Conservation (phyloP, 352 stramenopile species). For the Phytopythium mirpurense region DNA sequence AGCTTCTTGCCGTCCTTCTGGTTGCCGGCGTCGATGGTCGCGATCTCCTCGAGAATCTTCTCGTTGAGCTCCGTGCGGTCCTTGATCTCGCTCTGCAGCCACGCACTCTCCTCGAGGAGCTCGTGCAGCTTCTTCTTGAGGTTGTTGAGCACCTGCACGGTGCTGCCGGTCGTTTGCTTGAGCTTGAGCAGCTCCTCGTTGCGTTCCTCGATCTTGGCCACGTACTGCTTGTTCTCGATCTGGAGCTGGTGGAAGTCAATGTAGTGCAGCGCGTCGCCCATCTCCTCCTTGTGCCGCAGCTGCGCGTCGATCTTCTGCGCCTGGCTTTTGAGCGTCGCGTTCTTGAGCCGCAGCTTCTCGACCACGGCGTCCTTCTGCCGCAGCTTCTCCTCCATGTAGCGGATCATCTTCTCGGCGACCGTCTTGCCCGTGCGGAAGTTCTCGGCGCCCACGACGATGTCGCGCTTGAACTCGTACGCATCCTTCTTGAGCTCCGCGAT, state of each 20-base stretch:
- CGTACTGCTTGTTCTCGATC: conserved; percentile 97
- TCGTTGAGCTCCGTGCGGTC: conserved; percentile 80
- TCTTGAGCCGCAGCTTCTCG: conserved; percentile 93
- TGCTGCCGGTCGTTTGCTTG: conserved; percentile 88
- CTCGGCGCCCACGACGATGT: conserved; percentile 92
- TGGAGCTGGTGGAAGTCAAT: conserved; percentile 96
- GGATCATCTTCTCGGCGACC: conserved; percentile 91
- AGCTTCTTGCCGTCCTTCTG: conserved; percentile 55
- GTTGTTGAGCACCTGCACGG: conserved; percentile 88
- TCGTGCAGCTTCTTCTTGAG: conserved; percentile 89
- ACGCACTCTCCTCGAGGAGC: conserved; percentile 77
- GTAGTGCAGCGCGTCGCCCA: conserved; percentile 94
- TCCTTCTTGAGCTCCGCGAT: conserved; percentile 95
- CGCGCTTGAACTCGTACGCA: conserved; percentile 94
- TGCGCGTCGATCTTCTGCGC: conserved; percentile 90
- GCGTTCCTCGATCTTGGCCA: conserved; percentile 92
- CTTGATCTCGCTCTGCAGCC: conserved; percentile 79
- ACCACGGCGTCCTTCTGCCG: conserved; percentile 90
- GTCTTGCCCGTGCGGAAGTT: conserved; percentile 93
- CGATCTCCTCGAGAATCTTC: conserved; percentile 81
- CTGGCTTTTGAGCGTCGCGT: conserved; percentile 90
- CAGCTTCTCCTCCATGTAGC: conserved; percentile 95
- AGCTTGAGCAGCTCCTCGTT: conserved; percentile 92
- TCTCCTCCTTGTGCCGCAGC: conserved; percentile 93
- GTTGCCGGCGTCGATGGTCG: conserved; percentile 64